Evolutionary conservation across 106 monocot genomes (phyloP).

Genomic region (Amphibolis antarctica): DNA sequence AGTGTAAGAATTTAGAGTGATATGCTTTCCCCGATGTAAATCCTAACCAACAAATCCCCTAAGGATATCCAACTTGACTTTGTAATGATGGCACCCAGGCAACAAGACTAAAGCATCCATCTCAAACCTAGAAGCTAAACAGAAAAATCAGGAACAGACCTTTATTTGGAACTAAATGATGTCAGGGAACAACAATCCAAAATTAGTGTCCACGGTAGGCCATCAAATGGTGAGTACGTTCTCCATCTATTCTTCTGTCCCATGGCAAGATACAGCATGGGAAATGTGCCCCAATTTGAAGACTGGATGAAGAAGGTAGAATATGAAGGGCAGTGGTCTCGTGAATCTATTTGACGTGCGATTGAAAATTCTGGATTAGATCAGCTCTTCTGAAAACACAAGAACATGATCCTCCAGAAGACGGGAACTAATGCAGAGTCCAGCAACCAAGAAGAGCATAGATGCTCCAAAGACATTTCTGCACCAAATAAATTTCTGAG

Average conservation of each 20-base stretch:
- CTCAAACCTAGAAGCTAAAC: constrained; percentile 35
- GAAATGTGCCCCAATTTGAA: constrained; percentile 44
- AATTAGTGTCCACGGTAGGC: constrained; percentile 38
- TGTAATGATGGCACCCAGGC: not conserved
- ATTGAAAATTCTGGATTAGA: constrained; percentile 44
- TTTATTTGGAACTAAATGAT: constrained; percentile 59
- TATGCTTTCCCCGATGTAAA: not conserved
- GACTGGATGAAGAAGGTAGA: constrained; percentile 30
- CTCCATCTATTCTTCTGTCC: constrained; percentile 48
- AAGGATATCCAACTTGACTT: not conserved
- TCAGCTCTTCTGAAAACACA: constrained; percentile 44
- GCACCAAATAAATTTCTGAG: constrained; percentile 96
- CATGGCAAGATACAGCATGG: constrained; percentile 36
- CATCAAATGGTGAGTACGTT: constrained; percentile 34
- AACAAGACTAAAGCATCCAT: constrained; percentile 16
- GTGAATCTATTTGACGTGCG: constrained; percentile 48
- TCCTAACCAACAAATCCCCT: not conserved
- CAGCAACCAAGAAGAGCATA: constrained; percentile 66
- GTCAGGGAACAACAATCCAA: constrained; percentile 31
- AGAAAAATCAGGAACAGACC: constrained; percentile 74
- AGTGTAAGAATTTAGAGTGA: constrained; percentile 1
- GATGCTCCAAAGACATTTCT: constrained; percentile 62
- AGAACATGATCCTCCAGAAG: constrained; percentile 38
- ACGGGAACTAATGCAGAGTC: constrained; percentile 51
- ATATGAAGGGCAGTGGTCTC: constrained; percentile 49